phyloP scores from a whole-genome alignment of 2,329 filamentous ascomycete genomes.

The Chaetomium strumarium region DNA sequence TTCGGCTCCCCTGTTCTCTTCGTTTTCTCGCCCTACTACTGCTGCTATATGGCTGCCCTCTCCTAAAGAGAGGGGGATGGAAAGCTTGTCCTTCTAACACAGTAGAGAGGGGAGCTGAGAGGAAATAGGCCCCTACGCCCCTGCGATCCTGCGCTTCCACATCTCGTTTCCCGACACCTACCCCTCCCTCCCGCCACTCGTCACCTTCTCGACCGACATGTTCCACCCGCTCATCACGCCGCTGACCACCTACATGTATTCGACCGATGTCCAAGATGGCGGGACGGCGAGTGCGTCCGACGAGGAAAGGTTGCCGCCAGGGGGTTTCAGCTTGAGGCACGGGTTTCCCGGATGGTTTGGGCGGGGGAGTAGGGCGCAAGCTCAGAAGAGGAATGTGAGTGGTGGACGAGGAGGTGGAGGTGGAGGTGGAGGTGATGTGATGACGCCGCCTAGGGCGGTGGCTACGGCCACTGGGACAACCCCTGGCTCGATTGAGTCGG shows the following conservation, averaged over 20 bases:
- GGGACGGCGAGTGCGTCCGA: conserved; percentile 80
- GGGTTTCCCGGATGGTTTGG: conserved; percentile 89
- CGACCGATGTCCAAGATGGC: conserved; percentile 66
- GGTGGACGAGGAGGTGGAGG: neutral
- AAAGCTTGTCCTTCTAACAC: too few relatives aligned
- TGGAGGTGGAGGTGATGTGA: neutral
- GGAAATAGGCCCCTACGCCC: conserved; percentile 72
- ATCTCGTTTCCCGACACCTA: conserved; percentile 81
- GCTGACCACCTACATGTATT: conserved; percentile 90
- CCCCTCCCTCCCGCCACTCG: conserved; percentile 70
- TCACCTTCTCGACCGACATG: conserved; percentile 87
- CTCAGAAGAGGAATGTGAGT: conserved; percentile 28
- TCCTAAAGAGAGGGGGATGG: too few relatives aligned
- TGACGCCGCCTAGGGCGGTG: conserved; percentile 10
- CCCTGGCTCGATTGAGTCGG: conserved; percentile 3
- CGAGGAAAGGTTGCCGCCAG: conserved; percentile 75
- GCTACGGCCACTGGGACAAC: conserved; percentile 13
- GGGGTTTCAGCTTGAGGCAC: conserved; percentile 83
- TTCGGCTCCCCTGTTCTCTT: neutral
- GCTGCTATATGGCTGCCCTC: too few relatives aligned
- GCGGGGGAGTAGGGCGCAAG: conserved; percentile 42
- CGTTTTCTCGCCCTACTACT: neutral
- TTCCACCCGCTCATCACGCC: conserved; percentile 93
- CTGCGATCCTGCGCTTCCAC: conserved; percentile 77
- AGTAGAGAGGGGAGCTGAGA: neutral